Evolutionary conservation across 345 rosid species (phyloP).

Genomic region (Odontarrhena argentea): DNA sequence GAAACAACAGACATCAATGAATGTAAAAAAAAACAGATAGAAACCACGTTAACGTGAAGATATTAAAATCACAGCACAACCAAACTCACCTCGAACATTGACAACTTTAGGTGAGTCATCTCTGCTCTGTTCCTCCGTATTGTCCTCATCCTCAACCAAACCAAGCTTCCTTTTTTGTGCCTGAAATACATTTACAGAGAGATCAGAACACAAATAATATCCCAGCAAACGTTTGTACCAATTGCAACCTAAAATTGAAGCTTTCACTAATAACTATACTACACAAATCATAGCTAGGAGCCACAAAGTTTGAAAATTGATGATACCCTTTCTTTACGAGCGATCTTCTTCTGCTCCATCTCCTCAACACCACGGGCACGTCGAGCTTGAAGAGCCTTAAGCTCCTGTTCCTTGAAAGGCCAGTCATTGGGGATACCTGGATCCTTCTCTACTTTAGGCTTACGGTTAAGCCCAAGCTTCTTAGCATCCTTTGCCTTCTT

Average conservation of each 20-base stretch:
- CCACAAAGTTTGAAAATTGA: neutral
- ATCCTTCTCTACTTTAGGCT: constrained; percentile 80
- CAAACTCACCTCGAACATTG: constrained; percentile 56
- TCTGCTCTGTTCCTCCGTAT: constrained; percentile 41
- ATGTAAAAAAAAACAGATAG: neutral
- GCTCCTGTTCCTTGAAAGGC: constrained; percentile 98
- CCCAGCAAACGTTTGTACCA: neutral
- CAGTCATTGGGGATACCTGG: constrained; percentile 97
- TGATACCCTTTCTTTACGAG: constrained; percentile 87
- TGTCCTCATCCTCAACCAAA: constrained; percentile 54
- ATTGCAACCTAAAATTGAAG: neutral
- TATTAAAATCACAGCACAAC: neutral
- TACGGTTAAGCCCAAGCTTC: constrained; percentile 60
- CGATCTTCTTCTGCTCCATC: constrained; percentile 81
- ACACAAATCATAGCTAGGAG: neutral
- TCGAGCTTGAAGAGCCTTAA: constrained; percentile 84
- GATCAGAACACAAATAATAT: constrained; percentile 15
- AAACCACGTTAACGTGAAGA: neutral
- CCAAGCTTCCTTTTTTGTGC: constrained; percentile 80
- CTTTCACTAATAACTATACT: neutral
- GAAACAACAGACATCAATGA: constrained; percentile 23
- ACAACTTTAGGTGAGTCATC: constrained; percentile 39
- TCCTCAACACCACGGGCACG: constrained; percentile 89
- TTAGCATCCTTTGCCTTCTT: constrained; percentile 97
- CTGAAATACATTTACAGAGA: constrained; percentile 39